A percentile compares a stretch with the other conserved stretches of the same genome.
Evolutionary conservation across 2,329 filamentous ascomycete genomes (phyloP).

Genomic region (Knufia petricola): DNA sequence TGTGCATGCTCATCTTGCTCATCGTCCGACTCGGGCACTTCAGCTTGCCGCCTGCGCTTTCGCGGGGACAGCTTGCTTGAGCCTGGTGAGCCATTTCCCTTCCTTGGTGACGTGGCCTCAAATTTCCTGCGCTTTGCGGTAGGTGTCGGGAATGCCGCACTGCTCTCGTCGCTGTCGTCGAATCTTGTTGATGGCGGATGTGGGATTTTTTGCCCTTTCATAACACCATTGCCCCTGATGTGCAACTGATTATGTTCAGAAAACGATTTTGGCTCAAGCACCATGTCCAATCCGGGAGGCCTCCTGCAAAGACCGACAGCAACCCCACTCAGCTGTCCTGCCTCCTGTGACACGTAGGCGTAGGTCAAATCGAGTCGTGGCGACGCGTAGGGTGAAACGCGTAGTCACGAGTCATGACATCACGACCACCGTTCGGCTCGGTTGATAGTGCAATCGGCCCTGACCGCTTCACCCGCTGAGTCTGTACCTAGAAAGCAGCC

Average conservation of each 20-base stretch:
- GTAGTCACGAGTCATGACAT: conserved; percentile 5
- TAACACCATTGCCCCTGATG: conserved; percentile 2
- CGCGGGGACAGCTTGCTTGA: conserved; percentile 6
- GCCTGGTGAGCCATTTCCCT: conserved; percentile 11
- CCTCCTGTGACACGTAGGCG: not conserved
- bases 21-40: conserved; percentile 10
- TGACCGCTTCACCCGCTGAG: too few species aligned
- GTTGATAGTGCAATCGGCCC: too few species aligned
- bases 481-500: too few species aligned
- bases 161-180: conserved; percentile 18
- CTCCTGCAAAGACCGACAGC: not conserved
- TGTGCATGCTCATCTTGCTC: conserved; percentile 33
- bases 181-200: conserved; percentile 26
- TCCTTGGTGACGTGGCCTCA: not conserved
- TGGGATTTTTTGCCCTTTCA: conserved; percentile 21
- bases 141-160: conserved; percentile 24
- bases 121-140: conserved; percentile 23
- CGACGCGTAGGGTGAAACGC: conserved; percentile 3
- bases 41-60: conserved; percentile 15
- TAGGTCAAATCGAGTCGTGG: conserved; percentile 12
- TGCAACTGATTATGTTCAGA: conserved; percentile 22
- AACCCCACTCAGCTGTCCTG: not conserved
- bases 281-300: conserved; percentile 9
- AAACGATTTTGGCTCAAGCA: conserved; percentile 12
- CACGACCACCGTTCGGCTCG: not conserved